These are phyloP conservation scores for Gracilaria vermiculophylla DNA, from an alignment of 23 red algal genomes.

Conservation along the genomic window DNA sequence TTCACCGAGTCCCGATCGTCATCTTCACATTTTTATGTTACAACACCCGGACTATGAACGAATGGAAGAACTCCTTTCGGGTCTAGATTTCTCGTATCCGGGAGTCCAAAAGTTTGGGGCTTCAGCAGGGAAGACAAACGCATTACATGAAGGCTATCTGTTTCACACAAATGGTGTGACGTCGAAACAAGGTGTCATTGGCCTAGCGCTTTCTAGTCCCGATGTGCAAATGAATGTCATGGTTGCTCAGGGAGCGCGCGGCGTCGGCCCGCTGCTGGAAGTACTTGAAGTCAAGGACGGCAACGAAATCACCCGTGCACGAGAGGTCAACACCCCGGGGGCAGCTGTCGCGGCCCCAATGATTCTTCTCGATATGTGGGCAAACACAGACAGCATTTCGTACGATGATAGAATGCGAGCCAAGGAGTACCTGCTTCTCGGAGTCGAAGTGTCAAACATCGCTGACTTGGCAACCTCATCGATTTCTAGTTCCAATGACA, in stretches of 20 bases:
- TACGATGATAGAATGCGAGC: conserved; percentile 39
- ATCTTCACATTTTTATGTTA: conserved; percentile 36
- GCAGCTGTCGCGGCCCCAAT: conserved; percentile 26
- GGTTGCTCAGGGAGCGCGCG: conserved; percentile 43
- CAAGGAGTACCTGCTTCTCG: conserved; percentile 33
- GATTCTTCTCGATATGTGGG: conserved; percentile 68
- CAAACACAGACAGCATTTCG: conserved; percentile 56
- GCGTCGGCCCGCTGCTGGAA: conserved; percentile 45
- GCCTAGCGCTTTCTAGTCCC: conserved; percentile 17
- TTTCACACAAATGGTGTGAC: conserved; percentile 21
- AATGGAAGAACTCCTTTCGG: conserved; percentile 36
- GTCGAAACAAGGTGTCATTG: conserved; percentile 1
- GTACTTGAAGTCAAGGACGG: conserved; percentile 56
- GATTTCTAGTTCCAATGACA: background rate
- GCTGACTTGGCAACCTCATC: conserved; percentile 35
- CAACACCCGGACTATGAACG: conserved; percentile 55
- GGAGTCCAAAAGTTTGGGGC: conserved; percentile 52
- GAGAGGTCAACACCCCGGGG: conserved; percentile 37
- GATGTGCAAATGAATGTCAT: conserved; percentile 54
- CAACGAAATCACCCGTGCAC: conserved; percentile 32
- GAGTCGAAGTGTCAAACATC: conserved; percentile 41
- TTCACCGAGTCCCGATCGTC: background rate
- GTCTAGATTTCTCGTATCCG: conserved; percentile 65
- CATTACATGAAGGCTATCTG: conserved; percentile 23
- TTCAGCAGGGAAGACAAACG: conserved; percentile 23